Percentiles rank a stretch among this genome's conserved stretches.
Evolutionary conservation across 768 basidiomycete genomes (phyloP).

Genomic region (Naganishia onofrii): DNA sequence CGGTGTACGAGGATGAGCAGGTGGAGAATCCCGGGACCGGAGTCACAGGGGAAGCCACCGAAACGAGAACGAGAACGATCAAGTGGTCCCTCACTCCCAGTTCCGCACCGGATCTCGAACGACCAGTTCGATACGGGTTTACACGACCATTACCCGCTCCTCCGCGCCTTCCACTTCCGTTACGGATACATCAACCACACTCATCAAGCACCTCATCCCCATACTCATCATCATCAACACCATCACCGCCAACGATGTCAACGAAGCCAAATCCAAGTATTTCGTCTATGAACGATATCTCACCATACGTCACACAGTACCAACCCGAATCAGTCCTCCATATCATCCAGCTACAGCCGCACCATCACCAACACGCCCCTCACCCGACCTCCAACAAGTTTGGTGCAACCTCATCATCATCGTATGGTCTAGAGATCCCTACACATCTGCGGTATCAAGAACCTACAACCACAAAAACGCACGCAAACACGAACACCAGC

Average conservation of each 20-base stretch:
- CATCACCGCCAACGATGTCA: too few species aligned
- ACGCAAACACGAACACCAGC: background rate
- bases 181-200: too few species aligned
- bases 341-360: too few species aligned
- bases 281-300: too few species aligned
- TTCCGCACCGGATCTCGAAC: constrained; percentile 21
- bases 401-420: too few species aligned
- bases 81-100: background rate
- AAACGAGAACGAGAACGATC: background rate
- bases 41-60: too few species aligned
- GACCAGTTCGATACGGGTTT: constrained; percentile 25
- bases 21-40: too few species aligned
- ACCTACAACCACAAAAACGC: background rate
- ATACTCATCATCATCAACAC: background rate
- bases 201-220: background rate
- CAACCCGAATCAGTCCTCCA: constrained; percentile 7
- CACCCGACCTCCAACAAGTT: too few species aligned
- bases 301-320: background rate
- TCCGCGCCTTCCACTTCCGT: background rate
- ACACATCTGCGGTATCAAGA: constrained; percentile 26
- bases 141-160: background rate
- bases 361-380: too few species aligned
- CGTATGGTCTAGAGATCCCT: constrained; percentile 8
- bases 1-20: too few species aligned
- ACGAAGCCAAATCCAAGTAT: too few species aligned